phyloP scores from a whole-genome alignment of 768 basidiomycete genomes.

The Tricholoma matsutake region DNA sequence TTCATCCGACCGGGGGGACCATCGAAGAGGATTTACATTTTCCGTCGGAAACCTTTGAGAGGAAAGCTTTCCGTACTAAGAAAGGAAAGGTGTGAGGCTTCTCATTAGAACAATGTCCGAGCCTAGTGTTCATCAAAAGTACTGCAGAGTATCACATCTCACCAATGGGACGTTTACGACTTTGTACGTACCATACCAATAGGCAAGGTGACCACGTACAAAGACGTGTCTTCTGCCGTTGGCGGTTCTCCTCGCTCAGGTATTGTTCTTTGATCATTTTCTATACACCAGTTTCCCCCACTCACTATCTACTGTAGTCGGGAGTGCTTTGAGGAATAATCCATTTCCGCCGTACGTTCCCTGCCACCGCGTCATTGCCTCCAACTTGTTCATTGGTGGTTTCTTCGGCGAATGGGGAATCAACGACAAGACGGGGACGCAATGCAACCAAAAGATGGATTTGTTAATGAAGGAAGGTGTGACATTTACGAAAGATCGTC shows the following conservation, averaged over 20 bases:
- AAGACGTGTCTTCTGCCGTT: constrained; percentile 45
- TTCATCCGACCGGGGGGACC: not conserved
- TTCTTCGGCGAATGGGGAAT: constrained; percentile 61
- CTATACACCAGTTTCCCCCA: not conserved
- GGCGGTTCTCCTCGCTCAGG: constrained; percentile 66
- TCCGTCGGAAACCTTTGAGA: constrained; percentile 23
- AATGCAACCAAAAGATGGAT: constrained; percentile 45
- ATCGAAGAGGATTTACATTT: constrained; percentile 15
- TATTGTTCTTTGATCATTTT: constrained; percentile 22
- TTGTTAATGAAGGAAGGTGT: constrained; percentile 55
- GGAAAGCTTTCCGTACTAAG: constrained; percentile 29
- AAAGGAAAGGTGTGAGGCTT: constrained; percentile 31
- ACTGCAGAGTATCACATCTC: constrained; percentile 43
- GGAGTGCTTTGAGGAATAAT: constrained; percentile 58
- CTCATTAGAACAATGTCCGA: no score
- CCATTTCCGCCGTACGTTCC: constrained; percentile 68
- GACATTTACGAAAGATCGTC: constrained; percentile 42
- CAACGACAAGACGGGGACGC: constrained; percentile 37
- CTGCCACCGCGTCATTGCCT: constrained; percentile 68
- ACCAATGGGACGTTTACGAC: constrained; percentile 65
- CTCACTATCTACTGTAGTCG: constrained; percentile 39
- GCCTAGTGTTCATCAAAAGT: not conserved
- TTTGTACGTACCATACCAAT: constrained; percentile 44
- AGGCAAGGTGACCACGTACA: constrained; percentile 57
- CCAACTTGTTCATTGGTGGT: constrained; percentile 58